A percentile compares a stretch with the other conserved stretches of the same genome.
phyloP scores from a whole-genome alignment of 75 land plant species.

The Cunninghamia lanceolata region DNA sequence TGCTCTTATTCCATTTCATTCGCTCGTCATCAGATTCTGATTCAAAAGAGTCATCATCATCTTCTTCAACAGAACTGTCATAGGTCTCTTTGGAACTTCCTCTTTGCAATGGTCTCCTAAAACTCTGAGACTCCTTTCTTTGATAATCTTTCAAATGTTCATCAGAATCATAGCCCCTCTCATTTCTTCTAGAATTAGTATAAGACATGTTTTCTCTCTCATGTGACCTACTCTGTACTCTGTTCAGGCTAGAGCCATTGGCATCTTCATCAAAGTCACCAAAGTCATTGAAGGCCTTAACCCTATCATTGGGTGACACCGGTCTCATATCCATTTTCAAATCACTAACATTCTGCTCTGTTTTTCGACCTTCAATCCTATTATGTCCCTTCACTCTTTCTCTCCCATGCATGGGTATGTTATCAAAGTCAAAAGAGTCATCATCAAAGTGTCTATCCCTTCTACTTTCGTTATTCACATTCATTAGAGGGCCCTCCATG shows the following conservation, averaged over 20 bases:
- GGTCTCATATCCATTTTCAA: neutral
- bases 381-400: constrained; percentile 6
- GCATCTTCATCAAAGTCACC: constrained; percentile 69
- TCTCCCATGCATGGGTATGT: constrained; percentile 25
- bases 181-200: constrained; percentile 22
- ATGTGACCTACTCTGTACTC: constrained; percentile 12
- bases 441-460: constrained; percentile 31
- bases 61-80: constrained; percentile 30
- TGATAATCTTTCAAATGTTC: constrained; percentile 4
- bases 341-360: constrained; percentile 13
- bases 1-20: constrained; percentile 38
- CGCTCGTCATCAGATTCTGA: constrained; percentile 38
- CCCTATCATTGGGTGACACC: constrained; percentile 2
- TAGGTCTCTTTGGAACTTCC: neutral
- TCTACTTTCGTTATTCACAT: constrained; percentile 3
- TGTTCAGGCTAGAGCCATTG: constrained; percentile 30
- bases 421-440: constrained; percentile 25
- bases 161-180: constrained; percentile 25
- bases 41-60: constrained; percentile 12
- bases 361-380: neutral
- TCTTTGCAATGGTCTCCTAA: neutral
- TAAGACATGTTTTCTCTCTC: neutral
- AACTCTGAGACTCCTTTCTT: neutral
- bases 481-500: constrained; percentile 14
- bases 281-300: constrained; percentile 30